phyloP scores from a whole-genome alignment of 768 basidiomycete species.

The Tulasnella sp. region DNA sequence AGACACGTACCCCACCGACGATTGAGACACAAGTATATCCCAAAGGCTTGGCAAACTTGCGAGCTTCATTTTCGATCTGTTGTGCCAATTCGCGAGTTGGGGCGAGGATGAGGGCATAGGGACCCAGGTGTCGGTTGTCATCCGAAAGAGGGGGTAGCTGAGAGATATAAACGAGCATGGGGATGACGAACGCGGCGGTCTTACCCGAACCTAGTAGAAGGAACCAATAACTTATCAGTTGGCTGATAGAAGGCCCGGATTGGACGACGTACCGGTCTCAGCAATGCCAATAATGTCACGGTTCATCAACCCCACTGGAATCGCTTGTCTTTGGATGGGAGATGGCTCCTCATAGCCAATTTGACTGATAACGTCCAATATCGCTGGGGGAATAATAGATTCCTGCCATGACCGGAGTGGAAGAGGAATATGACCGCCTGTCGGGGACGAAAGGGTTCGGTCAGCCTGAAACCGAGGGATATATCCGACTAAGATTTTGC shows the following conservation, averaged over 20 bases:
- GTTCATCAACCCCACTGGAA: slow-evolving; percentile 96
- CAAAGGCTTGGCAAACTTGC: slow-evolving; percentile 85
- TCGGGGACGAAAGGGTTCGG: not conserved
- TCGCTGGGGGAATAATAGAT: slow-evolving; percentile 70
- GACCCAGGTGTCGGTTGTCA: slow-evolving; percentile 90
- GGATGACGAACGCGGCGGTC: slow-evolving; percentile 97
- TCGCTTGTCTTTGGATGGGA: slow-evolving; percentile 96
- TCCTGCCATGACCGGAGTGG: slow-evolving; percentile 92
- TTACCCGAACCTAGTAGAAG: slow-evolving; percentile 81
- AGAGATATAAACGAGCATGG: slow-evolving; percentile 93
- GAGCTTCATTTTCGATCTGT: slow-evolving; percentile 90
- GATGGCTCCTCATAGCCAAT: slow-evolving; percentile 98
- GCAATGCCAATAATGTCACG: slow-evolving; percentile 98
- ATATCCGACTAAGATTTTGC: slow-evolving; percentile 31
- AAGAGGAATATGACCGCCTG: slow-evolving; percentile 90
- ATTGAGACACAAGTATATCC: slow-evolving; percentile 96
- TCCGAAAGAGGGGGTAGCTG: slow-evolving; percentile 81
- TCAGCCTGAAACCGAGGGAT: not conserved
- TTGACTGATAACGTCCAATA: slow-evolving; percentile 79
- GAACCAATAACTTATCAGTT: not conserved
- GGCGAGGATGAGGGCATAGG: slow-evolving; percentile 87
- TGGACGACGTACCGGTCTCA: slow-evolving; percentile 71
- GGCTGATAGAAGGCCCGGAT: not conserved
- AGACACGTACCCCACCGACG: slow-evolving; percentile 79
- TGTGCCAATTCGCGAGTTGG: slow-evolving; percentile 99